Evolutionary conservation across 2,329 filamentous ascomycete species (phyloP), one percentile per base, ranked within the genome.

Genomic region (Ophiocordyceps australis): DNA sequence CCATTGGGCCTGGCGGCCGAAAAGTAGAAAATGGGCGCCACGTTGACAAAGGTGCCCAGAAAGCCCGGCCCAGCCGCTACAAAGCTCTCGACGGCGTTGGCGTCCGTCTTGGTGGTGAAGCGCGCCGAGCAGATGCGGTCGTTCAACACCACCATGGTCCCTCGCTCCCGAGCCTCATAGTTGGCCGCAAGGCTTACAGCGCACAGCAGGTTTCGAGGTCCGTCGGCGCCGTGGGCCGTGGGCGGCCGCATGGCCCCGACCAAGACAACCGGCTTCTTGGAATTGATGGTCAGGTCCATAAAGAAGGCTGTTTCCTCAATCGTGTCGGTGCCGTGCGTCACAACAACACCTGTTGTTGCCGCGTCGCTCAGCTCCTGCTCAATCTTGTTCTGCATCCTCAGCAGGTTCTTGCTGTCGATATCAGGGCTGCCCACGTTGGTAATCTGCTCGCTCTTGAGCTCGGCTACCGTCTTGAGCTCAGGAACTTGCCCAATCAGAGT

Each of bases 291-390:
- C 4, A 65, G 45, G 33, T 73, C 62, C 7, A 74, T 47, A 48
- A 72, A 73, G 49, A 74, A 73, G 7, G 67, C 63, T 1, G 63
- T 62, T 42, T 74, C 69, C 37, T 74, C 69, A 2, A 75, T 51
- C 0, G 65, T 72, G 37, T 76, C 71, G 7, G 71, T 75, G 24
- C 71, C 70, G 36, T 75, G 70, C 1, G 70, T 74, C 27, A 76
- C 49, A 5, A 74, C 63, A 6, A 61, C 63, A 19, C 59, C 66
- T 18, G 44, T 46, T 18, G 44, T 46, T 25, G 45, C 35, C n/a
- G 47, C 46, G 29, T 38, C 41, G 15, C 57, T 53, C 4, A 69
- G 48, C 28, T 62, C 59, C 5, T 33, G 32, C 28, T 63, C 59
- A 27, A 70, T 58, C 28, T 50, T 45, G 14, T 57, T 48, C 5